Conservation (phyloP, 2,329 filamentous ascomycete species). For the Thermochaetoides dissita region DNA sequence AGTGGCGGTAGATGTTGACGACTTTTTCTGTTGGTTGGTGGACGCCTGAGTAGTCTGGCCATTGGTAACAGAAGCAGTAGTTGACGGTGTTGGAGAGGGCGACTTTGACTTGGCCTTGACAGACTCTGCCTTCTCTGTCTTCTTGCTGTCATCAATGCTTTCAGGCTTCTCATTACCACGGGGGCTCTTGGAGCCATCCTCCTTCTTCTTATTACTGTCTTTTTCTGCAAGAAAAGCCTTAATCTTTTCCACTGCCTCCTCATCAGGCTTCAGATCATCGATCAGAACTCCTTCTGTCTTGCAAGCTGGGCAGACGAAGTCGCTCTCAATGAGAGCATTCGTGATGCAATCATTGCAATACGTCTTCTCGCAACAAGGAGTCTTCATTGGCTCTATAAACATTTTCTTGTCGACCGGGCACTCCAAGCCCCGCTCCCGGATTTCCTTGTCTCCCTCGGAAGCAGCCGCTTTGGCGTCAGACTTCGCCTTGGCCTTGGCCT, state of each 20-base stretch:
- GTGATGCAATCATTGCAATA: slow-evolving; percentile 99
- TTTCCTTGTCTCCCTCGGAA: slow-evolving; percentile 66
- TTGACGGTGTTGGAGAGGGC: slow-evolving; percentile 17
- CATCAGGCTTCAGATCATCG: slow-evolving; percentile 76
- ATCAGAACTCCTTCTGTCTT: slow-evolving; percentile 81
- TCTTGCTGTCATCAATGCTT: slow-evolving; percentile 18
- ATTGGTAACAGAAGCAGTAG: slow-evolving; percentile 6
- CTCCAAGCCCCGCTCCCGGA: slow-evolving; percentile 76
- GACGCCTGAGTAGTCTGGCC: slow-evolving; percentile 5
- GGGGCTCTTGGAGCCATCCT: slow-evolving; percentile 34
- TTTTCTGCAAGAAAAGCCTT: slow-evolving; percentile 51
- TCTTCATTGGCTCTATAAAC: slow-evolving; percentile 98
- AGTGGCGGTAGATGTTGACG: slow-evolving; percentile 18
- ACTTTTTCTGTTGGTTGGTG: slow-evolving; percentile 15
- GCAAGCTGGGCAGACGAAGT: slow-evolving; percentile 90
- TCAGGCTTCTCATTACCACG: slow-evolving; percentile 16
- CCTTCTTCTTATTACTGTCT: slow-evolving; percentile 28
- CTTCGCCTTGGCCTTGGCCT: slow-evolving; percentile 80
- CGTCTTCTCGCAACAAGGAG: slow-evolving; percentile 93
- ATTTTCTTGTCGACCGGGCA: slow-evolving; percentile 95
- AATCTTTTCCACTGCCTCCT: slow-evolving; percentile 64
- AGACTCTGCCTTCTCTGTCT: slow-evolving; percentile 2
- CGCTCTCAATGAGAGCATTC: slow-evolving; percentile 94
- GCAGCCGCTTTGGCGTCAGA: slow-evolving; percentile 69
- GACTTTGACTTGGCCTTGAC: slow-evolving; percentile 20